Base-by-base conservation (phyloP, 2,329 filamentous ascomycete species). In the Talaromyces sp. region DNA sequence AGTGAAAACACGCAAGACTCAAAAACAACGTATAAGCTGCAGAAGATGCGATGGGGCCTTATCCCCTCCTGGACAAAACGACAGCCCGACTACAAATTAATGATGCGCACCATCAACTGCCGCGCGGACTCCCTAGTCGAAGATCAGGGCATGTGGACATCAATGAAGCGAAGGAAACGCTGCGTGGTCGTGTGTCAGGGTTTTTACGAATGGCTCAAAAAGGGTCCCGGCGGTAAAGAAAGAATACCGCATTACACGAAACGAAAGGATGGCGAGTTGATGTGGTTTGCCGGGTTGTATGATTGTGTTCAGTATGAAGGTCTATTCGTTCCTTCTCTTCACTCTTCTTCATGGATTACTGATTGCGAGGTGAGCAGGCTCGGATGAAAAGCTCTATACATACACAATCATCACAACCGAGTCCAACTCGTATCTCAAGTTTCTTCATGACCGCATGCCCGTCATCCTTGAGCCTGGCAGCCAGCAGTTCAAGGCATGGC, bases 131-230 rank as follows among this genome's bases (percentile, higher is more conserved):
- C 91, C 0, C 80, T 98, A 22, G 81, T 85, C 6, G 84, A 88
- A 10, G 83, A 88, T 9, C 85, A 87, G 5, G 92, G 93, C 11
- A 90, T 98, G 87, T 98, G 95, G 95, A 89, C 85, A 49, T 86
- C 85, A 0, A 96, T 98, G 90, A 97, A 97, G 78, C 86, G 88
- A 64, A 85, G 84, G 67, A 96, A 97, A 77, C 84, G 95, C 32
- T 98, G 95, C 73, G 81, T 98, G 25, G 86, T 98, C 10, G 72
- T 96, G 6, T 92, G 91, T 10, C 89, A 97, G 75, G 95, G 95
- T 1, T 99, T 98, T 75, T 99, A 92, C 70, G 95, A 99, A 75
- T 98, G 95, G 95, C 79, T 96, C 63, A 93, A 93, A 75, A 91
- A 88, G 69, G 88, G 85, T 69, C 59, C 81, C 69, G 82, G 83